These are phyloP conservation scores for Colletotrichum cuscutae DNA, from an alignment of 2,329 filamentous ascomycete genomes.

Conservation along the genomic window DNA sequence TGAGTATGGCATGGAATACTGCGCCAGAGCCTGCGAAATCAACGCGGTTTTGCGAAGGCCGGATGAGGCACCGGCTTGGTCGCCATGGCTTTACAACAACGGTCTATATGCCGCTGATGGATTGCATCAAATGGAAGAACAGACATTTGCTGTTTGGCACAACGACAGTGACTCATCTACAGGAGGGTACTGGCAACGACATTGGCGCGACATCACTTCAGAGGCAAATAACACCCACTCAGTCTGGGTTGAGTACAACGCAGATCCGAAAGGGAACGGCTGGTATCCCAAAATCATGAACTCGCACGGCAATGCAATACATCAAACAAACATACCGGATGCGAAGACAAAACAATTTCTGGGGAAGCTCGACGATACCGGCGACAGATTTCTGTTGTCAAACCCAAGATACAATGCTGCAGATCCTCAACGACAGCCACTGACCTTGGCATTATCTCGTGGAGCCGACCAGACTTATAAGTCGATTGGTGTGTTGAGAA, in stretches of 20 bases:
- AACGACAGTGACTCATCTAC: constrained; percentile 34
- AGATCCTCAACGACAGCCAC: constrained; percentile 33
- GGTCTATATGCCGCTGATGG: constrained; percentile 35
- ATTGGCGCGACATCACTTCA: constrained; percentile 40
- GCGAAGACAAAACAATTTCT: constrained; percentile 39
- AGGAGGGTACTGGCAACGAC: constrained; percentile 40
- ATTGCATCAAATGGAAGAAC: constrained; percentile 39
- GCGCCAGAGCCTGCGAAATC: constrained; percentile 34
- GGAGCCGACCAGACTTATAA: constrained; percentile 28
- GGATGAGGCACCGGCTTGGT: constrained; percentile 36
- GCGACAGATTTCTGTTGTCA: constrained; percentile 33
- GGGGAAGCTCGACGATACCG: constrained; percentile 24
- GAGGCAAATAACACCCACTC: constrained; percentile 36
- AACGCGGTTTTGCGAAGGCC: constrained; percentile 30
- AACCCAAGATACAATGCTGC: constrained; percentile 37
- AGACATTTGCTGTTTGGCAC: constrained; percentile 39
- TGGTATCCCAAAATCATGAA: constrained; percentile 38
- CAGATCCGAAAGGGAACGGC: constrained; percentile 27
- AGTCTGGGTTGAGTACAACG: constrained; percentile 40
- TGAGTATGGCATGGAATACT: constrained; percentile 37
- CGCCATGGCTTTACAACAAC: constrained; percentile 38
- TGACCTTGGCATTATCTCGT: constrained; percentile 36
- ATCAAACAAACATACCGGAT: constrained; percentile 39
- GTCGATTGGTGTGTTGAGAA: constrained; percentile 37
- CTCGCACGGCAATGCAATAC: constrained; percentile 37